phyloP scores from a whole-genome alignment of 2,329 filamentous ascomycete genomes.

The Pestalotiopsis sp. region DNA sequence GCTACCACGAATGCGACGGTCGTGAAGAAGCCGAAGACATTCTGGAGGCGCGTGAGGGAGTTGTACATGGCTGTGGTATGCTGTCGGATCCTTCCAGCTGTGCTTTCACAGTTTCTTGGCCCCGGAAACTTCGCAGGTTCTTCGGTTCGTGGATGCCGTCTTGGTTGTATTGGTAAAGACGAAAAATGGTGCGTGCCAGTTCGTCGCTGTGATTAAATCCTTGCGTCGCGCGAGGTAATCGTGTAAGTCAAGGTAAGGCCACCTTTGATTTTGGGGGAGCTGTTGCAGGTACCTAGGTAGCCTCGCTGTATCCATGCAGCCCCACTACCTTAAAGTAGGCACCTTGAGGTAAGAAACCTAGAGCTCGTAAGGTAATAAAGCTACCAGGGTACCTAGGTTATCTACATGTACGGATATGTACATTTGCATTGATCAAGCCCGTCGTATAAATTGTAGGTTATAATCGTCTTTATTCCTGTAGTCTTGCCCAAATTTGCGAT shows the following conservation, averaged over 20 bases:
- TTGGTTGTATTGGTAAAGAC: neutral
- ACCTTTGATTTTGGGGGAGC: slow-evolving; percentile 14
- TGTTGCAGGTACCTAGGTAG: neutral
- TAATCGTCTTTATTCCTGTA: too few species aligned
- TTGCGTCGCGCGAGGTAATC: neutral
- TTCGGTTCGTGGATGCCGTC: neutral
- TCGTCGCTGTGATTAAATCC: neutral
- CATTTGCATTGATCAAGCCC: too few species aligned
- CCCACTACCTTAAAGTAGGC: neutral
- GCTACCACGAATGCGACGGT: slow-evolving; percentile 84
- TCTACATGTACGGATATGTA: too few species aligned
- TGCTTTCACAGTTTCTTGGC: neutral
- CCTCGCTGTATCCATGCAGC: neutral
- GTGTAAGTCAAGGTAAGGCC: slow-evolving; percentile 10
- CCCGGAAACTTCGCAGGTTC: neutral
- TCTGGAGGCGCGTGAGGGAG: slow-evolving; percentile 79
- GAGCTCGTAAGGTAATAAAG: too few species aligned
- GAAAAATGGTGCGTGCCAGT: neutral
- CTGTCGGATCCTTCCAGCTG: neutral
- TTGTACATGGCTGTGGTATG: slow-evolving; percentile 69
- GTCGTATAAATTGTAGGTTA: too few species aligned
- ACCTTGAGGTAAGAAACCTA: neutral
- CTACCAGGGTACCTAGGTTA: too few species aligned
- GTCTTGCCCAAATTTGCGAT: too few species aligned
- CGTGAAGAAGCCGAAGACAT: slow-evolving; percentile 97